Percentiles rank a stretch among this genome's conserved stretches.
Conservation (phyloP, 2,329 filamentous ascomycete genomes). For the Aspergillus udagawae region DNA sequence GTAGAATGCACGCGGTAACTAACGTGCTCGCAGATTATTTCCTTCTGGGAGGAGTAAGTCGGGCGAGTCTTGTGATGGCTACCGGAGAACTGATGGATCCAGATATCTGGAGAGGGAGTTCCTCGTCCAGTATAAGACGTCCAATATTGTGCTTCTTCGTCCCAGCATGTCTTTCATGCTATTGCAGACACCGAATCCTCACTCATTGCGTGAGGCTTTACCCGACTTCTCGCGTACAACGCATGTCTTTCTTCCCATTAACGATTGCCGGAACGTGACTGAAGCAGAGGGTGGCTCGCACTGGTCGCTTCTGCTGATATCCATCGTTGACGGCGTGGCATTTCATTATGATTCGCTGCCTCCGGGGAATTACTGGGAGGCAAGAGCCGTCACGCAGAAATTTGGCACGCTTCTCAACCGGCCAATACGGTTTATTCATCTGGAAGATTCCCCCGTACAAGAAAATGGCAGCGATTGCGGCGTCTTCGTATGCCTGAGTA, state of each 20-base stretch:
- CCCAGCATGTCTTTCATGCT: slow-evolving; percentile 92
- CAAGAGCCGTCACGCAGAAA: slow-evolving; percentile 63
- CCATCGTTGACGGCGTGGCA: slow-evolving; percentile 79
- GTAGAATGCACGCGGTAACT: slow-evolving; percentile 15
- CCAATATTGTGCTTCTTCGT: slow-evolving; percentile 83
- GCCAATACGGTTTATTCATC: slow-evolving; percentile 68
- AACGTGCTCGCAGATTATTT: slow-evolving; percentile 65
- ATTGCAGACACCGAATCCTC: slow-evolving; percentile 64
- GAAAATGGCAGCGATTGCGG: slow-evolving; percentile 92
- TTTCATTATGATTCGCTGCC: slow-evolving; percentile 95
- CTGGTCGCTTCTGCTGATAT: slow-evolving; percentile 91
- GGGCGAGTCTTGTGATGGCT: neutral
- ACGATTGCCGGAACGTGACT: slow-evolving; percentile 73
- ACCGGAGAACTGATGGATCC: slow-evolving; percentile 8
- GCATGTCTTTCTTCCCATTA: slow-evolving; percentile 93
- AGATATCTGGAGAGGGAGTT: slow-evolving; percentile 86
- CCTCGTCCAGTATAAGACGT: slow-evolving; percentile 72
- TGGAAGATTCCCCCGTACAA: slow-evolving; percentile 84
- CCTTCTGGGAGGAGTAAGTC: slow-evolving; percentile 92
- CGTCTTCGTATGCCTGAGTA: slow-evolving; percentile 91
- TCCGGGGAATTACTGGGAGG: slow-evolving; percentile 71
- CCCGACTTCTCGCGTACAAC: slow-evolving; percentile 77
- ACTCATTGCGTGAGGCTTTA: slow-evolving; percentile 62
- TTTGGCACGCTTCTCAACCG: slow-evolving; percentile 65
- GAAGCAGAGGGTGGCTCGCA: slow-evolving; percentile 87